These are phyloP conservation scores for Taphrina wiesneri DNA, from an alignment of 1,139 yeast species.

Conservation along the genomic window DNA sequence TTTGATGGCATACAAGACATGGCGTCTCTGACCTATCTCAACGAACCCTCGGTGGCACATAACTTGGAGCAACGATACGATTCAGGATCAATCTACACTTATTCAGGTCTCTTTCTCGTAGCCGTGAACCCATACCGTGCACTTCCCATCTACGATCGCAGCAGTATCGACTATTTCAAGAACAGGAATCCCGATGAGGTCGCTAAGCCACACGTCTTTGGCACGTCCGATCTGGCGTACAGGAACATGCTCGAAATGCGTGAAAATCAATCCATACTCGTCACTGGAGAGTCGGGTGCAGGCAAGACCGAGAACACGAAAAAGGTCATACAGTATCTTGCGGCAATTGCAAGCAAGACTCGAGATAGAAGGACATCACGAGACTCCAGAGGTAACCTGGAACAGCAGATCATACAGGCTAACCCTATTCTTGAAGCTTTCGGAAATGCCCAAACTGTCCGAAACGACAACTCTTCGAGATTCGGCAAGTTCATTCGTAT, in stretches of 20 bases:
- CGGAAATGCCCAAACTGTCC: conserved; percentile 95
- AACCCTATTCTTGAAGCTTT: conserved; percentile 94
- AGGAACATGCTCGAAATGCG: conserved; percentile 68
- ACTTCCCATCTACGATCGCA: conserved; percentile 70
- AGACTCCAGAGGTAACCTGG: conserved; percentile 51
- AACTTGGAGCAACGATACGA: conserved; percentile 75
- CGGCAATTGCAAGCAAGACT: conserved; percentile 60
- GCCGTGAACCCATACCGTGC: conserved; percentile 90
- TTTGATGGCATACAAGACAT: conserved; percentile 90
- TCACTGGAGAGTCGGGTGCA: conserved; percentile 98
- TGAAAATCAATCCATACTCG: conserved; percentile 84
- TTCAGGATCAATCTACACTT: conserved; percentile 75
- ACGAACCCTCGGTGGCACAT: conserved; percentile 90
- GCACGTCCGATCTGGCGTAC: conserved; percentile 85
- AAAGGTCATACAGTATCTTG: conserved; percentile 86
- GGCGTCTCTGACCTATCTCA: conserved; percentile 92
- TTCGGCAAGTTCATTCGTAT: conserved; percentile 95
- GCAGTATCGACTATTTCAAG: conserved; percentile 58
- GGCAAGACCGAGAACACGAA: conserved; percentile 99
- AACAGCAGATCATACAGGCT: conserved; percentile 83
- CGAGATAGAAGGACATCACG: conserved; percentile 26
- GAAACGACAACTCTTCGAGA: conserved; percentile 92
- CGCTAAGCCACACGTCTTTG: conserved; percentile 82
- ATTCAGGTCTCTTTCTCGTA: conserved; percentile 84
- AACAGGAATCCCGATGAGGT: conserved; percentile 50